Evolutionary conservation across 202 grass and related monocot genomes (phyloP).

Genomic region (Panicum hallii): DNA sequence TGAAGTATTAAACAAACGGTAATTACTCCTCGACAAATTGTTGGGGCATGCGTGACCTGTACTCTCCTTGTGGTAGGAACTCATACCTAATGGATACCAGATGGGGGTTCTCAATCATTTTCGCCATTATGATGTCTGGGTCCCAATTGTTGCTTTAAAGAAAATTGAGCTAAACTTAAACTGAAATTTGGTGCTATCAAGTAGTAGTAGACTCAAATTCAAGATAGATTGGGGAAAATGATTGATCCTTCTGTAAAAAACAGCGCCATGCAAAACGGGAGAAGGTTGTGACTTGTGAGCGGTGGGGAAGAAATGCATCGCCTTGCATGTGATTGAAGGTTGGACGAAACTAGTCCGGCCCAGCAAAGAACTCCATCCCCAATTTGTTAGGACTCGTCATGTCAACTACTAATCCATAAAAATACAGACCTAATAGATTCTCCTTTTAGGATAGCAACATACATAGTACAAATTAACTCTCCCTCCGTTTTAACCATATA

Average conservation of each 20-base stretch:
- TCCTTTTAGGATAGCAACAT: too few relatives aligned
- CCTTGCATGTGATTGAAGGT: slow-evolving; percentile 4
- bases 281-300: too few relatives aligned
- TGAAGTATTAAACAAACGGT: slow-evolving; percentile 39
- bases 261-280: slow-evolving; percentile 3
- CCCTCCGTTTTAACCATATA: too few relatives aligned
- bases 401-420: slow-evolving; percentile 15
- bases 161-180: slow-evolving; percentile 28
- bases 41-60: slow-evolving; percentile 26
- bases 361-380: slow-evolving; percentile 9
- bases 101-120: slow-evolving; percentile 39
- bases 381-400: slow-evolving; percentile 30
- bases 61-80: slow-evolving; percentile 33
- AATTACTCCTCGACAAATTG: slow-evolving; percentile 28
- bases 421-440: too few relatives aligned
- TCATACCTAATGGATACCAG: slow-evolving; percentile 8
- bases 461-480: too few relatives aligned
- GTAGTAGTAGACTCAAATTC: slow-evolving; percentile 25
- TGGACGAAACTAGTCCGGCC: slow-evolving; percentile 7
- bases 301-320: too few relatives aligned
- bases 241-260: slow-evolving; percentile 4
- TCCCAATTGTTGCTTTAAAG: slow-evolving; percentile 45
- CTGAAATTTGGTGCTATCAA: not conserved
- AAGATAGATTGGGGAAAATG: slow-evolving; percentile 23
- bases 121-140: not conserved